Evolutionary conservation across 2,329 filamentous ascomycete species (phyloP).

Genomic region (Nemania serpens): DNA sequence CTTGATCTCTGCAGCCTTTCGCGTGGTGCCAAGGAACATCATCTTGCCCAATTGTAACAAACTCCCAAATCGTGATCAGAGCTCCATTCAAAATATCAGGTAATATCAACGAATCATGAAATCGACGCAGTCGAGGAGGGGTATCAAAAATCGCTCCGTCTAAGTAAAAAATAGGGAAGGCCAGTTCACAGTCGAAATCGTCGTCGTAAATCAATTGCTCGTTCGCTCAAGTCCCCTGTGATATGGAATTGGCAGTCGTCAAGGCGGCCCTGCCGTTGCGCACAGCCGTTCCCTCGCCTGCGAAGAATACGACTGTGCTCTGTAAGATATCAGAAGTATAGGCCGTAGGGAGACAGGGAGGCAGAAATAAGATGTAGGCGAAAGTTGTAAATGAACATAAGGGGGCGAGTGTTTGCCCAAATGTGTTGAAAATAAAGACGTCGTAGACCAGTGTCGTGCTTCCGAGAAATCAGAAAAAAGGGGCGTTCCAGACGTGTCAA

Average conservation of each 20-base stretch:
- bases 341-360: conserved; percentile 22
- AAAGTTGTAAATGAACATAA: conserved; percentile 30
- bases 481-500: conserved; percentile 31
- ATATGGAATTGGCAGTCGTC: conserved; percentile 23
- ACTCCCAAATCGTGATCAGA: conserved; percentile 4
- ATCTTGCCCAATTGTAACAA: conserved; percentile 51
- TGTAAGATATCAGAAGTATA: conserved; percentile 32
- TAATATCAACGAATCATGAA: conserved; percentile 20
- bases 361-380: conserved; percentile 21
- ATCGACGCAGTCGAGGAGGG: conserved; percentile 31
- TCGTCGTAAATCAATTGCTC: conserved; percentile 31
- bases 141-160: conserved; percentile 30
- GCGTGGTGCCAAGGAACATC: conserved; percentile 64
- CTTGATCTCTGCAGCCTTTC: conserved; percentile 66
- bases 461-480: conserved; percentile 25
- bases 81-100: conserved; percentile 5
- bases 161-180: conserved; percentile 29
- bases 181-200: conserved; percentile 30
- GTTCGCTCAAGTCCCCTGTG: conserved; percentile 12
- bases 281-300: conserved; percentile 55
- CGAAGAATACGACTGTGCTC: conserved; percentile 52
- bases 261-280: conserved; percentile 48
- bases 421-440: conserved; percentile 22
- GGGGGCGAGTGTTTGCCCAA: conserved; percentile 22
- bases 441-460: conserved; percentile 24